These are phyloP conservation scores for Annona cherimola DNA, from an alignment of 164 flowering plant species.

Conservation along the genomic window DNA sequence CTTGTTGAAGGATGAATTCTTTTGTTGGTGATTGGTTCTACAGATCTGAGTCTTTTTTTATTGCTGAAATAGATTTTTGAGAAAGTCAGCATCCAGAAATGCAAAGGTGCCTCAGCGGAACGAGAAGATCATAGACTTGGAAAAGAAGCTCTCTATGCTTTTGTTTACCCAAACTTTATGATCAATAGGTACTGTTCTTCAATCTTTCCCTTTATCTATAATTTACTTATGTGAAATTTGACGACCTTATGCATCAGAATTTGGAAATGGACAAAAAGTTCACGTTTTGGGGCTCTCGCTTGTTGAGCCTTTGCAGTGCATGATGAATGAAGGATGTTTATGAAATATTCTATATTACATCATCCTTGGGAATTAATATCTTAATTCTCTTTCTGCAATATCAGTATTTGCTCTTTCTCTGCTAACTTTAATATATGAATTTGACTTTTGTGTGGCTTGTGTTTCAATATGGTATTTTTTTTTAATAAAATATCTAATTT, in stretches of 20 bases:
- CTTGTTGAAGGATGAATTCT: background rate
- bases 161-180: conserved; percentile 92
- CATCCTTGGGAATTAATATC: background rate
- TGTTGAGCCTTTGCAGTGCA: background rate
- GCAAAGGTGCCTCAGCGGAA: conserved; percentile 39
- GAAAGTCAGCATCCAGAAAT: conserved; percentile 78
- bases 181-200: conserved; percentile 56
- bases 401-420: background rate
- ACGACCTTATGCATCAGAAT: background rate
- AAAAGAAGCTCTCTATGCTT: conserved; percentile 76
- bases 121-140: conserved; percentile 62
- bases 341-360: background rate
- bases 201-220: background rate
- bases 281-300: background rate
- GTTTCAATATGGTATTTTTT: too few relatives aligned
- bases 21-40: conserved; percentile 7
- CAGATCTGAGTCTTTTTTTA: conserved; percentile 6
- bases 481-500: too few relatives aligned
- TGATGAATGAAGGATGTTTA: background rate
- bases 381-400: background rate
- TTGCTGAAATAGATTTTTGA: conserved; percentile 51
- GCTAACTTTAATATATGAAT: background rate
- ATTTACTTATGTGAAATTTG: background rate
- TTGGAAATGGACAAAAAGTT: background rate
- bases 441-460: too few relatives aligned